These are phyloP conservation scores for Amanita rubescens DNA, from an alignment of 768 basidiomycete species.

Conservation along the genomic window DNA sequence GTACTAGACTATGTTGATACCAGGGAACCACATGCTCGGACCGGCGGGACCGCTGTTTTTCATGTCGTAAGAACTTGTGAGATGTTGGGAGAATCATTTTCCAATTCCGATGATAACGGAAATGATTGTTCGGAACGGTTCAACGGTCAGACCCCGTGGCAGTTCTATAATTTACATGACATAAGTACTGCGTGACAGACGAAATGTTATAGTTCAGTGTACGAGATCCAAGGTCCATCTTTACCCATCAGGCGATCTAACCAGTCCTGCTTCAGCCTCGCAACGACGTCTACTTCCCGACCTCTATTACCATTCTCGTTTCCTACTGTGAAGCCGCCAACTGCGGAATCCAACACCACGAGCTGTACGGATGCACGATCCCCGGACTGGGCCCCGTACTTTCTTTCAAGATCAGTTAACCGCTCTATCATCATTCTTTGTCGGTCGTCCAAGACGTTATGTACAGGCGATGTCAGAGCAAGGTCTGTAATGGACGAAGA, in stretches of 20 bases:
- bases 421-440: background rate
- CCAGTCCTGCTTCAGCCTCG: constrained; percentile 1
- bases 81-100: no score
- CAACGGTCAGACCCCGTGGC: no score
- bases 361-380: background rate
- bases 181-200: background rate
- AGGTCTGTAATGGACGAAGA: background rate
- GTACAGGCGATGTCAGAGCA: background rate
- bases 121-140: no score
- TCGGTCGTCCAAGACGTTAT: background rate
- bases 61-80: no score
- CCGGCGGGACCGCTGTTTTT: no score
- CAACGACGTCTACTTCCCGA: background rate
- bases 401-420: background rate
- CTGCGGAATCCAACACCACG: background rate
- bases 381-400: background rate
- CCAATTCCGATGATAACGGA: no score
- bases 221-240: constrained; percentile 1
- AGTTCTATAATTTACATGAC: background rate
- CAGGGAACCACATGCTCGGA: no score
- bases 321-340: no score
- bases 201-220: background rate
- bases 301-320: background rate
- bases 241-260: background rate
- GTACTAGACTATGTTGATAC: no score